Evolutionary conservation across 2,329 filamentous ascomycete genomes (phyloP).

Genomic region (Cadophora sp.): DNA sequence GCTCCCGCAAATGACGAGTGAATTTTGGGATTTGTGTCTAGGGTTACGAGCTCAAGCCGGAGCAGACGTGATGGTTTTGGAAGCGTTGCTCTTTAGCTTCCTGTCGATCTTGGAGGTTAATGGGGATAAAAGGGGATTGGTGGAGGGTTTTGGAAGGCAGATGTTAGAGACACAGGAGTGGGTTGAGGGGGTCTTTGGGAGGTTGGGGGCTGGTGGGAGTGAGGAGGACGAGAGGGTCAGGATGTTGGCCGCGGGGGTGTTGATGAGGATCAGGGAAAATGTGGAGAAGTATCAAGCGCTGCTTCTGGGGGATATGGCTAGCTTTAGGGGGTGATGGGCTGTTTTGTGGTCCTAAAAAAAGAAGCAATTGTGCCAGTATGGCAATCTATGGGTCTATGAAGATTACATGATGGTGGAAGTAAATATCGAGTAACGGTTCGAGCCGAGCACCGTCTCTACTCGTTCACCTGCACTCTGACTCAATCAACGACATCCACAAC

Average conservation of each 20-base stretch:
- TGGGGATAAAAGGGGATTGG: conserved; percentile 73
- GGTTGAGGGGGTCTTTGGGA: conserved; percentile 78
- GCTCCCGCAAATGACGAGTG: conserved; percentile 80
- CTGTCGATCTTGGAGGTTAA: conserved; percentile 85
- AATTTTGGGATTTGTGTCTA: conserved; percentile 85
- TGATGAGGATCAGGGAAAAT: conserved; percentile 81
- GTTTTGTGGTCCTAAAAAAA: neutral
- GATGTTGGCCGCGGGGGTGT: conserved; percentile 76
- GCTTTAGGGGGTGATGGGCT: conserved; percentile 39
- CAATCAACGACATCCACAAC: too few relatives aligned
- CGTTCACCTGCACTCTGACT: neutral
- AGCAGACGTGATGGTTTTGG: conserved; percentile 70
- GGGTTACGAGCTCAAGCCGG: conserved; percentile 65
- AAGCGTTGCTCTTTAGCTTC: conserved; percentile 79
- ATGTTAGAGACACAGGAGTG: conserved; percentile 88
- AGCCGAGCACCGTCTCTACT: neutral
- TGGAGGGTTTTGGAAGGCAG: conserved; percentile 75
- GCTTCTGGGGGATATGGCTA: conserved; percentile 72
- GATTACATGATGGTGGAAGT: too few relatives aligned
- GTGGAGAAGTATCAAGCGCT: conserved; percentile 81
- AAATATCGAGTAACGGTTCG: neutral
- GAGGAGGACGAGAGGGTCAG: conserved; percentile 81
- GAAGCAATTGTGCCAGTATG: too few relatives aligned
- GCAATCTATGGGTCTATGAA: too few relatives aligned
- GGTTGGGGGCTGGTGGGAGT: conserved; percentile 46